phyloP scores from a whole-genome alignment of 495 filamentous ascomycete species.

The Neurospora sp. region DNA sequence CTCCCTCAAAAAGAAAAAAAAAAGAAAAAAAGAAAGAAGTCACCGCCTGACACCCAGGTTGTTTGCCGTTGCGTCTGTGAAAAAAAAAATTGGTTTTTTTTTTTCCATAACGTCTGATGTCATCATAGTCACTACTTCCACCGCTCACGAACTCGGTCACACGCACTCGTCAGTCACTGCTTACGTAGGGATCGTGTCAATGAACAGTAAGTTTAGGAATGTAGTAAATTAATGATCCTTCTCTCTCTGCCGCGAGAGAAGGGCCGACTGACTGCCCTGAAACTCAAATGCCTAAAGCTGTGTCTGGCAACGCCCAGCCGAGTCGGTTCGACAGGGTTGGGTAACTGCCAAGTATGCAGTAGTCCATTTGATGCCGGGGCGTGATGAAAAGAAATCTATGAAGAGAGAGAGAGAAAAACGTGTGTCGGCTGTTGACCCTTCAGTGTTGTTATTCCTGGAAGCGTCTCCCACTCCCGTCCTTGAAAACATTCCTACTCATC shows the following conservation, averaged over 20 bases:
- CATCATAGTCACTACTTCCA: not conserved
- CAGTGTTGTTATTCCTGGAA: not conserved
- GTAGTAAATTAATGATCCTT: not conserved
- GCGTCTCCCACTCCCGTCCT: too few species aligned
- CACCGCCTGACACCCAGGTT: not conserved
- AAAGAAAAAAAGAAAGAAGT: not conserved
- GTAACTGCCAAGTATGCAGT: not conserved
- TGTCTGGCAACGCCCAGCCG: not conserved
- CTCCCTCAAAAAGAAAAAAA: not conserved
- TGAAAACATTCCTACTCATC: too few species aligned
- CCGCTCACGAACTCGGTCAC: not conserved
- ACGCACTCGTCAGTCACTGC: not conserved
- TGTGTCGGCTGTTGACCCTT: not conserved
- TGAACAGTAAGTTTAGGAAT: not conserved
- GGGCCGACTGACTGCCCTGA: not conserved
- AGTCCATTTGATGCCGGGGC: not conserved
- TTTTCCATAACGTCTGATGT: not conserved
- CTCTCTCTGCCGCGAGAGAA: not conserved
- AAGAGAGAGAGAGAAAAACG: not conserved
- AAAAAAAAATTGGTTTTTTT: too few species aligned
- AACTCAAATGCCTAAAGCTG: not conserved
- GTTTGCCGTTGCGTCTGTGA: not conserved
- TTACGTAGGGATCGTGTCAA: not conserved
- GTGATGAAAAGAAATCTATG: not conserved
- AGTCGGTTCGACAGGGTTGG: not conserved